Evolutionary conservation across 495 filamentous ascomycete genomes (phyloP).

Genomic region (Penicillium diatomitis): DNA sequence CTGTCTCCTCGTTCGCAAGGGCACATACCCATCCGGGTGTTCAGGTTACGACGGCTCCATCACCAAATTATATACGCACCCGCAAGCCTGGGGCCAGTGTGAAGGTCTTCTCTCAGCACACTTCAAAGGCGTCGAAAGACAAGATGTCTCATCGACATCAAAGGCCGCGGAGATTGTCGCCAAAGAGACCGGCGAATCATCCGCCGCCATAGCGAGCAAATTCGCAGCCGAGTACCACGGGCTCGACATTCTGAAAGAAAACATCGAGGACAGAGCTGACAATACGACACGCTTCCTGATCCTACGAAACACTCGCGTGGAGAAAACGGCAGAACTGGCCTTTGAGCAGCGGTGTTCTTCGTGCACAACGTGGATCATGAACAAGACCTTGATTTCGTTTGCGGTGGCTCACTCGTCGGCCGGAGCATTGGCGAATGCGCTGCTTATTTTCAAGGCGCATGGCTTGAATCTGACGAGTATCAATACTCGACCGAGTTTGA

Average conservation of each 20-base stretch:
- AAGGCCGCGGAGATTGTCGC: constrained; percentile 70
- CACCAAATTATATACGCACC: constrained; percentile 70
- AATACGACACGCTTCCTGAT: constrained; percentile 90
- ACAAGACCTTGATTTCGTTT: constrained; percentile 74
- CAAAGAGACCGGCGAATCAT: constrained; percentile 44
- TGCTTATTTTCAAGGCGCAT: constrained; percentile 64
- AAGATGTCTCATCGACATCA: constrained; percentile 82
- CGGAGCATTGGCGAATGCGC: constrained; percentile 70
- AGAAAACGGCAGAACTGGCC: constrained; percentile 10
- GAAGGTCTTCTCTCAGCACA: constrained; percentile 57
- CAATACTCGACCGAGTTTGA: constrained; percentile 70
- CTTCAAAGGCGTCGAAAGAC: constrained; percentile 60
- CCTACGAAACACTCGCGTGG: constrained; percentile 40
- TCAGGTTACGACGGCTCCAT: constrained; percentile 25
- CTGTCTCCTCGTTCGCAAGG: constrained; percentile 56
- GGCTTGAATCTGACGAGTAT: constrained; percentile 84
- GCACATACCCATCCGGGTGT: constrained; percentile 20
- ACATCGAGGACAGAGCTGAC: constrained; percentile 74
- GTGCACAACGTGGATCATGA: constrained; percentile 14
- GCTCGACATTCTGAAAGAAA: constrained; percentile 57
- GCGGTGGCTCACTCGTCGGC: constrained; percentile 67
- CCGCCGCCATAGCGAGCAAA: constrained; percentile 68
- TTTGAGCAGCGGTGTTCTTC: constrained; percentile 12
- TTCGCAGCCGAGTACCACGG: constrained; percentile 60
- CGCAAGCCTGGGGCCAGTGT: constrained; percentile 92